A percentile compares a stretch with the other conserved stretches of the same genome.
Evolutionary conservation across 768 basidiomycete genomes (phyloP).

Genomic region (Floccularia luteovirens): DNA sequence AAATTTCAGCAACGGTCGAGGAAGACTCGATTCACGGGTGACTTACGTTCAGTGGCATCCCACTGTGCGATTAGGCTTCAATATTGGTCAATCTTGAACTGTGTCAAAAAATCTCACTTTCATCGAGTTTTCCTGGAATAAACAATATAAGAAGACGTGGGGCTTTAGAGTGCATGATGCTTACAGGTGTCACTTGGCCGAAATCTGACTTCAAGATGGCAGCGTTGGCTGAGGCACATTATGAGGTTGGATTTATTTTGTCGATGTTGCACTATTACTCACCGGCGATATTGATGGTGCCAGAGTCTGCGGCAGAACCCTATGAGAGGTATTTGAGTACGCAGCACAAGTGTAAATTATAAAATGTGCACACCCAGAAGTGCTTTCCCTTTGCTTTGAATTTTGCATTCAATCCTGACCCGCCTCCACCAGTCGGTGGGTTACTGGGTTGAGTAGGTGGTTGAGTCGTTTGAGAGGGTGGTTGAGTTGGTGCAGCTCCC

Average conservation of each 20-base stretch:
- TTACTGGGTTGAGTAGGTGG: constrained; percentile 2
- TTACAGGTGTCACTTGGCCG: constrained; percentile 28
- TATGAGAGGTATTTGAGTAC: constrained; percentile 1
- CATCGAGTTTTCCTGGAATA: constrained; percentile 27
- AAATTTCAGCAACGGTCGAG: background rate
- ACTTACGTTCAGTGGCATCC: constrained; percentile 27
- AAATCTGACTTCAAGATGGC: constrained; percentile 24
- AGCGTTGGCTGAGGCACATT: constrained; percentile 17
- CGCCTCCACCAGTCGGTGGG: constrained; percentile 5
- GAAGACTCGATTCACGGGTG: too few species aligned
- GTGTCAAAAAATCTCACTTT: constrained; percentile 17
- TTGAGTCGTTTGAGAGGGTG: too few species aligned
- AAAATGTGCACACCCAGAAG: constrained; percentile 16
- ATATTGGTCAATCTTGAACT: background rate
- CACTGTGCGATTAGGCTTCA: constrained; percentile 13
- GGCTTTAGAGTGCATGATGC: constrained; percentile 3
- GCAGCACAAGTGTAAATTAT: background rate
- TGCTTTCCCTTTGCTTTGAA: constrained; percentile 19
- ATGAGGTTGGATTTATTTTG: too few species aligned
- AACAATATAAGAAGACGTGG: background rate
- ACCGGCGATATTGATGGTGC: constrained; percentile 23
- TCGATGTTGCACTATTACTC: too few species aligned
- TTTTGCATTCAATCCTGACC: constrained; percentile 11
- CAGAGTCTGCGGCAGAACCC: constrained; percentile 20
- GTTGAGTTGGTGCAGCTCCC: constrained; percentile 8